Conservation (phyloP, 148 eudicot genomes). For the Polygonum aviculare region DNA sequence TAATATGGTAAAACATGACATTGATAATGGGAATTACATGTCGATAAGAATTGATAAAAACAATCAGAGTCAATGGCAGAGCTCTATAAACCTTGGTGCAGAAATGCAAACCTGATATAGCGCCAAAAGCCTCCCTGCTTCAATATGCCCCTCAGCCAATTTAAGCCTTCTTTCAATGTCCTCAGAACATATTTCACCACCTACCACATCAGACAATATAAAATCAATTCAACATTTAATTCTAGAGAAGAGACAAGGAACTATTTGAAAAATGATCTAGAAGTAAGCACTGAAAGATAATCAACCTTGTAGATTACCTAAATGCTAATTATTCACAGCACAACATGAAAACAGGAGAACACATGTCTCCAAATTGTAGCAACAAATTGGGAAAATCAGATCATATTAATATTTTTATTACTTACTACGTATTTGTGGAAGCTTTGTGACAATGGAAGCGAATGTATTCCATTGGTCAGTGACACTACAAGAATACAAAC, state of each 20-base stretch:
- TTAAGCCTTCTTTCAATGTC: slow-evolving; percentile 53
- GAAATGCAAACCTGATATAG: slow-evolving; percentile 61
- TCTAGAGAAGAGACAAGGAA: background rate
- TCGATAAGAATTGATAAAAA: background rate
- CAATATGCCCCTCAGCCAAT: slow-evolving; percentile 87
- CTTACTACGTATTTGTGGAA: slow-evolving; percentile 60
- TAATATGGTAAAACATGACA: background rate
- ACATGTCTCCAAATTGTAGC: background rate
- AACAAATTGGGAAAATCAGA: background rate
- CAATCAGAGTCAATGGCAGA: background rate
- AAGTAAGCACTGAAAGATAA: background rate
- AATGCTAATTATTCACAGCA: background rate
- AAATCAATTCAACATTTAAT: background rate
- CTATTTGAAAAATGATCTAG: background rate
- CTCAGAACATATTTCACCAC: slow-evolving; percentile 31
- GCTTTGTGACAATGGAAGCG: slow-evolving; percentile 71
- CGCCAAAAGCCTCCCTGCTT: slow-evolving; percentile 95
- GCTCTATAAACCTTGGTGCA: background rate
- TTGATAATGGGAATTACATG: background rate
- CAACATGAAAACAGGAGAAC: background rate
- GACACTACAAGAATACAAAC: slow-evolving; percentile 60
- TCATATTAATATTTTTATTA: background rate
- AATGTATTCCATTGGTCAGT: slow-evolving; percentile 85
- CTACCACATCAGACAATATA: slow-evolving; percentile 21
- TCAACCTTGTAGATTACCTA: too few species aligned